Base-by-base conservation (phyloP, 129 eudicot genomes). In the Artemisia annua region DNA sequence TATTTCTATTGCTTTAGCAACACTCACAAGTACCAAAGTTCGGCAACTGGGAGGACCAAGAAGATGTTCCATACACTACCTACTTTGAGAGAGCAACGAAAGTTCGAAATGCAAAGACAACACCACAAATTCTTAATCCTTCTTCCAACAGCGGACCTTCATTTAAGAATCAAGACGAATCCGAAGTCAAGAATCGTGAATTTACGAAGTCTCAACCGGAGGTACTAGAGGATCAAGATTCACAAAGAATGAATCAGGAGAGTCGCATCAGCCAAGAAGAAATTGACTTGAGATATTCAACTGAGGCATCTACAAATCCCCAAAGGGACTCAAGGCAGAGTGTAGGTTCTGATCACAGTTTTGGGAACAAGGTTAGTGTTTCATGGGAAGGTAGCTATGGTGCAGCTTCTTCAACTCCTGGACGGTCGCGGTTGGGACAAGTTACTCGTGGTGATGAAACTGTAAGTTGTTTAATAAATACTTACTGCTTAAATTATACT, bases 341-440 rank as follows among this genome's bases (percentile, higher is more conserved):
- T 68, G 80, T 48, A 59, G 92, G 87, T 56, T 84, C 85, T 54
- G 91, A 83, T 77, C 87, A 79, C 63, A 91, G 96, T 72, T 66
- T 76, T 65, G 97, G 78, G 54, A 84, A 79, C 51, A 88, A 48
- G 78, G 83, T 52, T 48, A 77, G 71, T 69, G 85, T 82, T 65
- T 67, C 92, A 3, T 76, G 83, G 16, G 96, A 91, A 54, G 81
- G 84, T 69, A 76, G 78, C 82, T 83, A 88, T 61, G 86, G 87
- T 57, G 57, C 83, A 73, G 80, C 87, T 55, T 85, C 96, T 73
- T 84, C 81, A 2, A 92, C 96, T 63, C 93, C 97, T 68, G 94
- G 87, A 75, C 85, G 93, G 75, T 83, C 93, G 2, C 88, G 91
- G 9, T 46, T 92, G 82, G 85, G 87, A 83, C 83, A 89, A 26